phyloP scores from a whole-genome alignment of 768 basidiomycete genomes.

The Naganishia randhawae region DNA sequence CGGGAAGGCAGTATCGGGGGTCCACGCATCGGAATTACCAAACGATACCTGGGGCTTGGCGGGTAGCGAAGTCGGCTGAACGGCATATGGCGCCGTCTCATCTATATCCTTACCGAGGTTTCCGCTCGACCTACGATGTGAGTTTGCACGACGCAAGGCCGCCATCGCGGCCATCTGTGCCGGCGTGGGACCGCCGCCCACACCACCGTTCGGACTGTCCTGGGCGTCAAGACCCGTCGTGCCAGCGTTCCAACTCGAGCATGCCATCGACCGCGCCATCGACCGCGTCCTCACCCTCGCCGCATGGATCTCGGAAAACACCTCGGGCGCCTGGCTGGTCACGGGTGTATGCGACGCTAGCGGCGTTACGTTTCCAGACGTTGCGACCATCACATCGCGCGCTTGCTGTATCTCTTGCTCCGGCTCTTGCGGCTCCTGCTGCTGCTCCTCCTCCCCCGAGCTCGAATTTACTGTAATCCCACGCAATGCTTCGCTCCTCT shows the following conservation, averaged over 20 bases:
- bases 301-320: slow-evolving; percentile 19
- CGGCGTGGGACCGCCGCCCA: background rate
- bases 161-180: slow-evolving; percentile 21
- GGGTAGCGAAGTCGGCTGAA: background rate
- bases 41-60: background rate
- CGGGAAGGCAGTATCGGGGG: background rate
- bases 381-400: slow-evolving; percentile 13
- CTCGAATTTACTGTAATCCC: slow-evolving; percentile 35
- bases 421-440: background rate
- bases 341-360: background rate
- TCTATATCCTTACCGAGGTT: background rate
- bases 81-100: background rate
- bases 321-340: slow-evolving; percentile 16
- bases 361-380: background rate
- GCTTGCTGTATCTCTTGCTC: background rate
- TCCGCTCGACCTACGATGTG: background rate
- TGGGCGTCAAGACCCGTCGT: background rate
- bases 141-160: slow-evolving; percentile 14
- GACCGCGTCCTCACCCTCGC: slow-evolving; percentile 11
- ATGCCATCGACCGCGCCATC: background rate
- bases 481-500: slow-evolving; percentile 33
- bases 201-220: background rate
- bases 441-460: background rate
- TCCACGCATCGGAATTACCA: background rate
- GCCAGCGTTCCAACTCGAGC: no score